phyloP scores from a whole-genome alignment of 106 monocot genomes.

The Ottelia alismoides region DNA sequence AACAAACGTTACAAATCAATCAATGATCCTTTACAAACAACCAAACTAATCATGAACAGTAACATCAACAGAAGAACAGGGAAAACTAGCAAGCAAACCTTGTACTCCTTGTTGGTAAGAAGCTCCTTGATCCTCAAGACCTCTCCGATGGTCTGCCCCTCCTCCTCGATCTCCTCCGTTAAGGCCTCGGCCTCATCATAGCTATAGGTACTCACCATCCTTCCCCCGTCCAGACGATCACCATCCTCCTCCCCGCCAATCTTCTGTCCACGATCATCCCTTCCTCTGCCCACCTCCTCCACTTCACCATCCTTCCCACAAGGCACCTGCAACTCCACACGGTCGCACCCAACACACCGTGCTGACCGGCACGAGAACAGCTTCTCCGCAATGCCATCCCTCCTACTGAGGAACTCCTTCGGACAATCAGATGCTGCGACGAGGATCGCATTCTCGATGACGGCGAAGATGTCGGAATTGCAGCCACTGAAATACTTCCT shows the following conservation, averaged over 20 bases:
- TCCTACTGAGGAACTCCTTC: conserved; percentile 9
- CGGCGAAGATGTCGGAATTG: conserved; percentile 19
- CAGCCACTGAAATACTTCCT: conserved; percentile 13
- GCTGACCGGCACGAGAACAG: conserved; percentile 28
- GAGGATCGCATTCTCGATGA: conserved; percentile 22
- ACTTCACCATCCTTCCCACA: conserved; percentile 1
- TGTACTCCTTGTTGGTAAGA: conserved; percentile 12
- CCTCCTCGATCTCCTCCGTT: conserved; percentile 71
- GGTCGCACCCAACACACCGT: conserved; percentile 25
- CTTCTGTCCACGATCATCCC: conserved; percentile 5
- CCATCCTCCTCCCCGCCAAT: conserved; percentile 22
- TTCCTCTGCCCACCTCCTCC: conserved; percentile 8
- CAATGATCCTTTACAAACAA: not conserved
- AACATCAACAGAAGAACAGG: not conserved
- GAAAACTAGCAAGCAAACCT: conserved; percentile 15
- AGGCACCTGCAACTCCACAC: conserved; percentile 13
- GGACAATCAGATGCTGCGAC: conserved; percentile 20
- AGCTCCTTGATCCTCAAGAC: conserved; percentile 60
- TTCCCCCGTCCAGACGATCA: conserved; percentile 2
- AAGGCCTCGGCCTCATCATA: conserved; percentile 70
- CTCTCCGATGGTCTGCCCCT: conserved; percentile 41
- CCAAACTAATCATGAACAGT: not conserved
- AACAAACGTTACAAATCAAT: not conserved
- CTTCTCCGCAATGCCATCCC: conserved; percentile 24
- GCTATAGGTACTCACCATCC: conserved; percentile 24